Base-by-base conservation (phyloP, 805 yeast genomes). In the Kluyveromyces starmeri region DNA sequence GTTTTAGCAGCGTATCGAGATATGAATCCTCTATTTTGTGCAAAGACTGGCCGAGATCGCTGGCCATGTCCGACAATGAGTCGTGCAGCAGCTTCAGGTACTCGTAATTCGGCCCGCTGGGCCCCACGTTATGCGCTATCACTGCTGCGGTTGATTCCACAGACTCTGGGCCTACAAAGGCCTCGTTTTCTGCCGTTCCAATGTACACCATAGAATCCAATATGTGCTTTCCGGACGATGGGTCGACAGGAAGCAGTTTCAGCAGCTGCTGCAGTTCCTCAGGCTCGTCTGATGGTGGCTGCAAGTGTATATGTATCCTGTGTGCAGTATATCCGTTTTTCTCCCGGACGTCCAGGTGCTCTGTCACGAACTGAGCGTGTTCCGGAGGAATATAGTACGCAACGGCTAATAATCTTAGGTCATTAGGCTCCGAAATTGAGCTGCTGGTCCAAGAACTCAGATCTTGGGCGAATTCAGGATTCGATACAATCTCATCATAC, bases 311-410 rank as follows among this genome's bases (percentile, higher is more conserved):
- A 4, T 73, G 74, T 3, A 85, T 78, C 15, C 65, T 58, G 43
- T 82, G 84, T 2, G 74, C 63, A 1, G 84, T 65, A 55, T 88
- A 88, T 0, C 96, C 97, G 50, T 85, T 86, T 54, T 85, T 86
- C 47, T 88, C 97, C 36, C 97, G 65, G 10, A 73, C 67, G 46
- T 88, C 94, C 32, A 88, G 64, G 45, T 84, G 80, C 11, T 70
- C 77, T 20, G 65, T 64, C 12, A 84, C 92, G 38, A 70, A 70
- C 4, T 56, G 53, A 0, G 79, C 86, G 34, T 71, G 53, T 35
- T 73, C 71, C 1, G 84, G 71, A 4, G 78, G 78, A 6, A 88
- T 79, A 46, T 80, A 78, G 58, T 84, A 88, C 0, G 92, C 94
- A 32, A 83, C 83, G 1, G 94, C 95, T 76, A 83, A 73, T 0